A percentile compares a stretch with the other conserved stretches of the same genome.
These are phyloP conservation scores for Saccharomyces hybrid DNA, from an alignment of 1,139 yeast genomes.

Conservation along the genomic window DNA sequence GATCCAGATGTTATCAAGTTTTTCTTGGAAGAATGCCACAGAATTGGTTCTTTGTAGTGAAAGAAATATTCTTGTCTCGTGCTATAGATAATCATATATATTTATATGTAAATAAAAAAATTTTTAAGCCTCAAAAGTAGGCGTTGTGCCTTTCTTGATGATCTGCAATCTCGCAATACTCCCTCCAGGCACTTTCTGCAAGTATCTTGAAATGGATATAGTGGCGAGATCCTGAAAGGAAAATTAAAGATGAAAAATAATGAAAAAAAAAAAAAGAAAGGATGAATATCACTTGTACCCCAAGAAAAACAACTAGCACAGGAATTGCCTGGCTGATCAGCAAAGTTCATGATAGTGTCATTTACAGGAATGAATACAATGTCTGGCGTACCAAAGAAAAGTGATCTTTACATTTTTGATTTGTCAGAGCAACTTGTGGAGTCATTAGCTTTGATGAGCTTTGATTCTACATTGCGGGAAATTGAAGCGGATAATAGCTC, in stretches of 20 bases:
- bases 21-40: slow-evolving; percentile 82
- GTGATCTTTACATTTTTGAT: slow-evolving; percentile 48
- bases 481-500: background rate
- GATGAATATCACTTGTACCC: background rate
- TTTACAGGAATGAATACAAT: background rate
- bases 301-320: background rate
- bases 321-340: background rate
- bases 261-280: background rate
- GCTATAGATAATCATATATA: background rate
- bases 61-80: background rate
- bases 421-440: slow-evolving; percentile 39
- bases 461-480: slow-evolving; percentile 37
- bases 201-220: background rate
- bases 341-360: background rate
- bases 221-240: background rate
- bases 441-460: slow-evolving; percentile 48
- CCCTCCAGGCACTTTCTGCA: background rate
- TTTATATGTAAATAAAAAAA: background rate
- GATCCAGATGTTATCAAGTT: slow-evolving; percentile 80
- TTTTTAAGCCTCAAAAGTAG: background rate
- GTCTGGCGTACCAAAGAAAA: slow-evolving; percentile 20
- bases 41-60: slow-evolving; percentile 44
- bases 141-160: background rate
- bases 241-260: background rate
- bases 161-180: background rate